Evolutionary conservation across 1,284 basidiomycete species (phyloP).

Genomic region (Trametes hirsuta): DNA sequence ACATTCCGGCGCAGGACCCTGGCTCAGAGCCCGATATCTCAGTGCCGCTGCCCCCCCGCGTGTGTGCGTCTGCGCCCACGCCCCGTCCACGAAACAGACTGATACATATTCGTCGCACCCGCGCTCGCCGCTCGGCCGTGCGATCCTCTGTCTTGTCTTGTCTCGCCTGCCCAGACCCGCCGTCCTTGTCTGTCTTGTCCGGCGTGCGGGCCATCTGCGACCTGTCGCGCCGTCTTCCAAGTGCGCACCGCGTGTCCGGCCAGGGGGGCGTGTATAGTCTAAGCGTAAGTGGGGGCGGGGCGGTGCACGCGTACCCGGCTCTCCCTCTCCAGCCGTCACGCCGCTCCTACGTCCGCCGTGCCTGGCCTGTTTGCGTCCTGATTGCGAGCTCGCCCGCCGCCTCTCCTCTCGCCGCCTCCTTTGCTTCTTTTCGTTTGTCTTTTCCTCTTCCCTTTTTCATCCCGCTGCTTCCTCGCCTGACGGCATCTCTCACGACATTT

Average conservation of each 20-base stretch:
- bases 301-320: constrained; percentile 7
- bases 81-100: background rate
- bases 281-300: constrained; percentile 8
- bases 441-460: background rate
- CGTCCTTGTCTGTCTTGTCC: background rate
- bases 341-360: background rate
- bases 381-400: background rate
- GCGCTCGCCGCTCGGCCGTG: background rate
- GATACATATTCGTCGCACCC: background rate
- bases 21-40: too few species aligned
- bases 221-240: background rate
- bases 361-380: constrained; percentile 8
- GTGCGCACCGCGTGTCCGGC: background rate
- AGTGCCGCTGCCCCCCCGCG: background rate
- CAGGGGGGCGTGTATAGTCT: background rate
- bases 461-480: background rate
- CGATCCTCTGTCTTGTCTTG: background rate
- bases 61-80: background rate
- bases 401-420: background rate
- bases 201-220: background rate
- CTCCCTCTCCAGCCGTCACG: background rate
- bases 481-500: constrained; percentile 17
- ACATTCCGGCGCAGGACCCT: too few species aligned
- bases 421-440: background rate
- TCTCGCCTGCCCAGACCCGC: background rate